A percentile compares a stretch with the other conserved stretches of the same genome.
These are phyloP conservation scores for Angomonas deanei DNA, from an alignment of 208 protist genomes.

Conservation along the genomic window DNA sequence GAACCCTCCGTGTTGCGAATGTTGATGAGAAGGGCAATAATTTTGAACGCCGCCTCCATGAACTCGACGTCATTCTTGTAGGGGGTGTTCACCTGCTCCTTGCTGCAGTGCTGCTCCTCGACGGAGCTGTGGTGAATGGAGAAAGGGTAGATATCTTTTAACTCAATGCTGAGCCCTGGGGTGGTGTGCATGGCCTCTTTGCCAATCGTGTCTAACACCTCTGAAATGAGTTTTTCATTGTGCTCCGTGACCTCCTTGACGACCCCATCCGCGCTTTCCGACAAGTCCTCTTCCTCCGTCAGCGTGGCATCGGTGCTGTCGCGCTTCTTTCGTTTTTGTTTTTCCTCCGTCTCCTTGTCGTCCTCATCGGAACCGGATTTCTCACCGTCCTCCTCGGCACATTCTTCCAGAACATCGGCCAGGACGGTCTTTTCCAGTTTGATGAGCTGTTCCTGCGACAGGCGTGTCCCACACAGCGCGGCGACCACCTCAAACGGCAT, in stretches of 20 bases:
- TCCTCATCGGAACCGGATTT: not conserved
- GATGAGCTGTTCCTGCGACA: slow-evolving; percentile 84
- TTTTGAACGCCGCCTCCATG: slow-evolving; percentile 88
- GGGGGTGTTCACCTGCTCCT: slow-evolving; percentile 15
- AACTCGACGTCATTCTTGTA: slow-evolving; percentile 89
- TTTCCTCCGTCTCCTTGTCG: not conserved
- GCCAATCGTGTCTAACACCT: not conserved
- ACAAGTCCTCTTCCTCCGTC: not conserved
- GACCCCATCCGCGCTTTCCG: not conserved
- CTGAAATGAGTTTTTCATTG: not conserved
- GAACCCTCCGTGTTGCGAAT: slow-evolving; percentile 82
- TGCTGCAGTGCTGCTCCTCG: not conserved
- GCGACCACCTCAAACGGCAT: slow-evolving; percentile 76
- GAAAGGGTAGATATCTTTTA: slow-evolving; percentile 10
- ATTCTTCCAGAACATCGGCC: slow-evolving; percentile 59
- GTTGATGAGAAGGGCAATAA: slow-evolving; percentile 76
- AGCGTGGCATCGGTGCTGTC: not conserved
- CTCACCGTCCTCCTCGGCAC: slow-evolving; percentile 3
- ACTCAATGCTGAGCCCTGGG: slow-evolving; percentile 4
- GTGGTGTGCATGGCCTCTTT: not conserved
- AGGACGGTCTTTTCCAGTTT: slow-evolving; percentile 89
- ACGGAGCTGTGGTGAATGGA: not conserved
- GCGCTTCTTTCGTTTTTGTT: not conserved
- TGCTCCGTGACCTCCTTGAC: not conserved
- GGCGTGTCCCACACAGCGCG: slow-evolving; percentile 62